Evolutionary conservation across 805 yeast genomes (phyloP).

Genomic region (Ogataea trehalophila): DNA sequence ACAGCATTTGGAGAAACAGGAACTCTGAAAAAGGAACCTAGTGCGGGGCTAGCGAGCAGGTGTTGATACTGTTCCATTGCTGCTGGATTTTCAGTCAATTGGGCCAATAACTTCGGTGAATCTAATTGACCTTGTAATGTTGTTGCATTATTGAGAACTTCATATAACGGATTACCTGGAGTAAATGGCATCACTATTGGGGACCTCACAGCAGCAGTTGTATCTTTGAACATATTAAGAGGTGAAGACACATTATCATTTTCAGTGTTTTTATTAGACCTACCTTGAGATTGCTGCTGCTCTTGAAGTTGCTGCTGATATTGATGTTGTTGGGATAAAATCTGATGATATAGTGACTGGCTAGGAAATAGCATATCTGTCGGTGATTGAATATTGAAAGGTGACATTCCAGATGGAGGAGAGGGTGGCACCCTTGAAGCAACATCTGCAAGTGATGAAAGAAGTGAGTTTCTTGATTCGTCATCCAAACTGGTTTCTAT

Average conservation of each 20-base stretch:
- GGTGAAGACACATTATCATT: constrained; percentile 9
- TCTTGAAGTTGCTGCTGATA: not conserved
- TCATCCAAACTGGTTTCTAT: constrained; percentile 5
- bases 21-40: constrained; percentile 6
- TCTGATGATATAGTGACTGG: constrained; percentile 1
- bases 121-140: constrained; percentile 18
- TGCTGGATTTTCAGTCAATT: constrained; percentile 19
- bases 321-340: not conserved
- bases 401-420: constrained; percentile 11
- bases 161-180: constrained; percentile 20
- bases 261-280: not conserved
- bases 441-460: constrained; percentile 17
- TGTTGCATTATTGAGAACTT: constrained; percentile 17
- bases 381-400: constrained; percentile 9
- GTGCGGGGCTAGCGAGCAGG: constrained; percentile 15
- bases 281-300: not conserved
- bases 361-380: constrained; percentile 6
- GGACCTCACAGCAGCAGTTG: constrained; percentile 1
- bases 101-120: constrained; percentile 21
- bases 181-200: constrained; percentile 11
- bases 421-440: constrained; percentile 18
- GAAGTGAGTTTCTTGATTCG: constrained; percentile 3
- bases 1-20: constrained; percentile 9
- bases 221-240: constrained; percentile 15
- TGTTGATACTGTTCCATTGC: constrained; percentile 21